Percentiles rank a stretch among this genome's conserved stretches.
Evolutionary conservation across 78 protist species (phyloP).

Genomic region (Dictyostelium brefeldianum): DNA sequence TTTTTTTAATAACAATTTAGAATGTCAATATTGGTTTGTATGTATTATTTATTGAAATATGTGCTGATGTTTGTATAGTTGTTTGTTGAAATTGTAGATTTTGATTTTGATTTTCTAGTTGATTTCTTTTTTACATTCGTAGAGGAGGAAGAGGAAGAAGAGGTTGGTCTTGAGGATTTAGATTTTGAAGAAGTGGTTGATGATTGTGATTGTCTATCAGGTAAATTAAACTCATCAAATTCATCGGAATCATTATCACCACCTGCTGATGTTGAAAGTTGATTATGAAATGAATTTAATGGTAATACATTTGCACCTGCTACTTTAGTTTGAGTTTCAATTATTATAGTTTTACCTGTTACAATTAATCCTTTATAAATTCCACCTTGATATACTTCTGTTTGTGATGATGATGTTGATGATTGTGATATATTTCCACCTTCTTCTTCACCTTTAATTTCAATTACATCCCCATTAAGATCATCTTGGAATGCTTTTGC

Average conservation of each 20-base stretch:
- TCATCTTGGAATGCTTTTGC: not conserved
- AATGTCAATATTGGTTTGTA: too few relatives aligned
- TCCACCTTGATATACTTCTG: conserved; percentile 39
- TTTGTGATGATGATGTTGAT: not conserved
- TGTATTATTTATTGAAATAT: too few relatives aligned
- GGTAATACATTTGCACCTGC: not conserved
- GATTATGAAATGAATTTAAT: not conserved
- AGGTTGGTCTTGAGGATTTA: not conserved
- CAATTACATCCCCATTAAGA: not conserved
- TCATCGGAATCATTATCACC: not conserved
- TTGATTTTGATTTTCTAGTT: not conserved
- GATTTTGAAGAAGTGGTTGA: not conserved
- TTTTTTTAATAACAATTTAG: too few relatives aligned
- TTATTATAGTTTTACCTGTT: conserved; percentile 43
- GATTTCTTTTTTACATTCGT: conserved; percentile 22
- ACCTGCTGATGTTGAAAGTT: not conserved
- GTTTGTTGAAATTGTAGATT: not conserved
- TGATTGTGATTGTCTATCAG: not conserved
- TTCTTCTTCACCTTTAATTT: not conserved
- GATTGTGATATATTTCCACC: not conserved
- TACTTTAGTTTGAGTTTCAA: conserved; percentile 36
- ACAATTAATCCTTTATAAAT: conserved; percentile 37
- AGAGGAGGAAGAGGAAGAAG: not conserved
- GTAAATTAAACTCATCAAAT: conserved; percentile 1
- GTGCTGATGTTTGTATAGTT: not conserved